Percentiles rank a stretch among this genome's conserved stretches.
Conservation (phyloP, 2,329 filamentous ascomycete species). For the Aaosphaeria arxii region DNA sequence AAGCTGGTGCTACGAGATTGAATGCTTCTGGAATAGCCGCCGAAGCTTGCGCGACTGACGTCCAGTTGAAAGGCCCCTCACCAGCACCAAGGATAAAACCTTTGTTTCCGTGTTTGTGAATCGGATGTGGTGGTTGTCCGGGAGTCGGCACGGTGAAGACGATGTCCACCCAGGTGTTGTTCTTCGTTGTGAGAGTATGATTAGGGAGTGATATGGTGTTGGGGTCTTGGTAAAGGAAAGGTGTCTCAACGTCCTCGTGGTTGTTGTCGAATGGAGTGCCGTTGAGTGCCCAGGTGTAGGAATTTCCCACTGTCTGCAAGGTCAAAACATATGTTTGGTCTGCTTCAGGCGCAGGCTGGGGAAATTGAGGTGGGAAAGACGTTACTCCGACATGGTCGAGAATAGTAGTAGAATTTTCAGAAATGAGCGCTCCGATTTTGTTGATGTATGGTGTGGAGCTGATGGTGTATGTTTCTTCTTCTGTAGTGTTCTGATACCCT, state of each 20-base stretch:
- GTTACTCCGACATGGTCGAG: slow-evolving; percentile 45
- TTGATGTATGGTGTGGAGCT: slow-evolving; percentile 45
- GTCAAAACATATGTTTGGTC: slow-evolving; percentile 46
- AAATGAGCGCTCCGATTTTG: slow-evolving; percentile 46
- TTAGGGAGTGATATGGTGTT: slow-evolving; percentile 38
- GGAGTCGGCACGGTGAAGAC: slow-evolving; percentile 19
- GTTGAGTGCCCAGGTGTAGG: slow-evolving; percentile 56
- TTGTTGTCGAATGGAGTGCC: slow-evolving; percentile 39
- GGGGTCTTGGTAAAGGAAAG: slow-evolving; percentile 47
- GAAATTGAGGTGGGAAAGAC: slow-evolving; percentile 46
- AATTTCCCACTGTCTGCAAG: slow-evolving; percentile 33
- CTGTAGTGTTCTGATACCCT: slow-evolving; percentile 3
- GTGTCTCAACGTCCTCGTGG: slow-evolving; percentile 37
- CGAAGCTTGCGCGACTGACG: slow-evolving; percentile 52
- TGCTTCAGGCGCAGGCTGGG: slow-evolving; percentile 40
- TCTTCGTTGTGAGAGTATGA: slow-evolving; percentile 40
- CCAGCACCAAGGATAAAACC: slow-evolving; percentile 57
- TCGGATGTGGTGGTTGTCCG: slow-evolving; percentile 54
- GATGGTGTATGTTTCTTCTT: slow-evolving; percentile 6
- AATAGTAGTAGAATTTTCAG: slow-evolving; percentile 25
- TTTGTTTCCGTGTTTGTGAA: slow-evolving; percentile 64
- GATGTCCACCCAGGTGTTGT: slow-evolving; percentile 33
- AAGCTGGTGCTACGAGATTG: slow-evolving; percentile 56
- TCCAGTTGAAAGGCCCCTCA: slow-evolving; percentile 48
- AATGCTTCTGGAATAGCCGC: slow-evolving; percentile 47